These are phyloP conservation scores for Puccinia hordei DNA, from an alignment of 1,284 basidiomycete genomes.

Conservation along the genomic window DNA sequence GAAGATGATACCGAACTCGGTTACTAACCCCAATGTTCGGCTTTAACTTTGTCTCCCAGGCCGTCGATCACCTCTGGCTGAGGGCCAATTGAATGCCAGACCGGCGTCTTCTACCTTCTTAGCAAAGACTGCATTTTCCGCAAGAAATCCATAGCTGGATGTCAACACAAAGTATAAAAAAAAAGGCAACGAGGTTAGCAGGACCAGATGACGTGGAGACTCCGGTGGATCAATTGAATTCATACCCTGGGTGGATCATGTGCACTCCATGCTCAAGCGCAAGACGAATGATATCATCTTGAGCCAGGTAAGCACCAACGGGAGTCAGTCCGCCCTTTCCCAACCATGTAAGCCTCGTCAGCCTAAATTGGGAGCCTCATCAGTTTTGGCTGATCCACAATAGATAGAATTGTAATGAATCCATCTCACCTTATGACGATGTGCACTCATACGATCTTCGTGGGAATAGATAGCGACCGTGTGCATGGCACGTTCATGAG, in stretches of 20 bases:
- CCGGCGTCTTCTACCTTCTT: conserved; percentile 95
- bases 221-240: background rate
- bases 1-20: background rate
- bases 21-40: conserved; percentile 73
- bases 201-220: too few relatives aligned
- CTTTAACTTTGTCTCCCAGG: conserved; percentile 98
- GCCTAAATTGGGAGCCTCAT: conserved; percentile 64
- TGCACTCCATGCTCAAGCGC: conserved; percentile 96
- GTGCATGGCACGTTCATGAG: conserved; percentile 98
- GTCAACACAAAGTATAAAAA: conserved; percentile 49
- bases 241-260: conserved; percentile 96
- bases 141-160: conserved; percentile 91
- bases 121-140: conserved; percentile 94
- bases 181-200: background rate
- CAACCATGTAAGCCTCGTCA: conserved; percentile 98
- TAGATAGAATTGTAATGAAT: background rate
- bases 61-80: conserved; percentile 95
- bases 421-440: conserved; percentile 83
- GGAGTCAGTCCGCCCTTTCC: conserved; percentile 94
- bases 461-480: conserved; percentile 97
- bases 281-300: conserved; percentile 93
- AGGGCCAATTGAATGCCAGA: conserved; percentile 94
- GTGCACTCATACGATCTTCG: conserved; percentile 94
- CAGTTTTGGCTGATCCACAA: background rate
- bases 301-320: conserved; percentile 93